These are phyloP conservation scores for Dendrocalamus latiflorus DNA, from an alignment of 202 grass and related monocot genomes.

Conservation along the genomic window DNA sequence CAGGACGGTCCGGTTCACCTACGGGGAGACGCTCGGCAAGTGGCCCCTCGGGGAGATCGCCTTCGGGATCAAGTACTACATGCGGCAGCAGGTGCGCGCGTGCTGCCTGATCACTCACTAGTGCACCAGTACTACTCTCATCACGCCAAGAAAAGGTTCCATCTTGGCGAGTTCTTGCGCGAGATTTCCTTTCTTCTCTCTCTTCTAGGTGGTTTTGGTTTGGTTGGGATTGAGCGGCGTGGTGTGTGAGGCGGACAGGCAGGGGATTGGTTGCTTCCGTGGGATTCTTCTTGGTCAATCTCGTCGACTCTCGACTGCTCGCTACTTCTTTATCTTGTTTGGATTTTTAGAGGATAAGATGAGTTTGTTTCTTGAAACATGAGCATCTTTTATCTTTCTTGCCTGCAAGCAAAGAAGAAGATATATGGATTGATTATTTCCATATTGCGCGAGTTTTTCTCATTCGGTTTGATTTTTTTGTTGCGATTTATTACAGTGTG, in stretches of 20 bases:
- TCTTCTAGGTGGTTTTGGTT: neutral
- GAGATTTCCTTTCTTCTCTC: neutral
- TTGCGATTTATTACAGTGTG: neutral
- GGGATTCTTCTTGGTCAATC: constrained; percentile 10
- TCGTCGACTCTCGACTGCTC: too few species aligned
- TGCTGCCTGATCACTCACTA: neutral
- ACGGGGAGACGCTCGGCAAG: constrained; percentile 68
- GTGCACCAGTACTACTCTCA: neutral
- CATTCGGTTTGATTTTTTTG: neutral
- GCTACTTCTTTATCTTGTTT: neutral
- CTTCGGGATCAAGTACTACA: constrained; percentile 84
- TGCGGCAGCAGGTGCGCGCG: constrained; percentile 78
- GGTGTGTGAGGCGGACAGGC: too few species aligned
- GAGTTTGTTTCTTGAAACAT: too few species aligned
- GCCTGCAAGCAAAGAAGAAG: constrained; percentile 10
- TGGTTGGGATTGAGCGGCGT: neutral
- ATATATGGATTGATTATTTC: neutral
- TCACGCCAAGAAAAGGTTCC: neutral
- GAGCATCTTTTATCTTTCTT: neutral
- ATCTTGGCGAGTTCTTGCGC: neutral
- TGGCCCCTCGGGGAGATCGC: constrained; percentile 83
- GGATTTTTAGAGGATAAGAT: constrained; percentile 3
- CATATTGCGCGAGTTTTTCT: neutral
- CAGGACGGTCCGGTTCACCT: constrained; percentile 57
- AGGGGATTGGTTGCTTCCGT: constrained; percentile 13